These are phyloP conservation scores for Phytophthora nicotianae DNA, from an alignment of 352 stramenopile species.

Conservation along the genomic window DNA sequence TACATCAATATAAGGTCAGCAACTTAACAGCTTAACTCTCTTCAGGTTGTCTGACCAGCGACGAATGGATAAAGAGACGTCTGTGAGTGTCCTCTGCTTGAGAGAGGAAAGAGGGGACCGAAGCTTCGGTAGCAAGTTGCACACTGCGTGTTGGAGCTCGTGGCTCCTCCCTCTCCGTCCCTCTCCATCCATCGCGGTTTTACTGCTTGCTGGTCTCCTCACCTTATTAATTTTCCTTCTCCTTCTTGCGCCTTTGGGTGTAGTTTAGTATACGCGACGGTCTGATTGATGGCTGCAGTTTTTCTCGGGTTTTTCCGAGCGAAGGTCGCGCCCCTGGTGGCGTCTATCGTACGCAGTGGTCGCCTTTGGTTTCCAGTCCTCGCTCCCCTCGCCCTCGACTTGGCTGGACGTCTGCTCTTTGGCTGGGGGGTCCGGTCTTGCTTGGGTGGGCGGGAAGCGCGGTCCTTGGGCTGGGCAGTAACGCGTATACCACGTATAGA, in stretches of 20 bases:
- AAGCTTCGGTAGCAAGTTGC: constrained; percentile 6
- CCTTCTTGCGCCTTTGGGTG: not conserved
- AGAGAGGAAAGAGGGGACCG: not conserved
- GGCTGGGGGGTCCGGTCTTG: constrained; percentile 10
- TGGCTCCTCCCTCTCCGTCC: constrained; percentile 11
- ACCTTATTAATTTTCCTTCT: constrained; percentile 6
- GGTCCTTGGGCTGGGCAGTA: constrained; percentile 13
- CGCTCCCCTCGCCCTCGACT: not conserved
- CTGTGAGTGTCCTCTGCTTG: not conserved
- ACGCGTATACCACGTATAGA: constrained; percentile 28
- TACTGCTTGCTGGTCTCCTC: not conserved
- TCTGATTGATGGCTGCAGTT: constrained; percentile 30
- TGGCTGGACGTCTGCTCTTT: constrained; percentile 22
- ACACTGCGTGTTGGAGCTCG: constrained; percentile 1
- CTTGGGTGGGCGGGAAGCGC: constrained; percentile 28
- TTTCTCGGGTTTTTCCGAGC: constrained; percentile 22
- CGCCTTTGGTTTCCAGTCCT: not conserved
- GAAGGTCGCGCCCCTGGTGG: not conserved
- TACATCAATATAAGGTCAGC: not conserved
- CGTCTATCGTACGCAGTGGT: not conserved
- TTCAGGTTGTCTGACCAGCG: not conserved
- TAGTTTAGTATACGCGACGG: constrained; percentile 3
- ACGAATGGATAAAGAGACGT: not conserved
- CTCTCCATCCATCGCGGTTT: constrained; percentile 30
- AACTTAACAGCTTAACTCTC: not conserved